A percentile compares a stretch with the other conserved stretches of the same genome.
Evolutionary conservation across 306 rosid species (phyloP).

Genomic region (Ormosia semicastrata): DNA sequence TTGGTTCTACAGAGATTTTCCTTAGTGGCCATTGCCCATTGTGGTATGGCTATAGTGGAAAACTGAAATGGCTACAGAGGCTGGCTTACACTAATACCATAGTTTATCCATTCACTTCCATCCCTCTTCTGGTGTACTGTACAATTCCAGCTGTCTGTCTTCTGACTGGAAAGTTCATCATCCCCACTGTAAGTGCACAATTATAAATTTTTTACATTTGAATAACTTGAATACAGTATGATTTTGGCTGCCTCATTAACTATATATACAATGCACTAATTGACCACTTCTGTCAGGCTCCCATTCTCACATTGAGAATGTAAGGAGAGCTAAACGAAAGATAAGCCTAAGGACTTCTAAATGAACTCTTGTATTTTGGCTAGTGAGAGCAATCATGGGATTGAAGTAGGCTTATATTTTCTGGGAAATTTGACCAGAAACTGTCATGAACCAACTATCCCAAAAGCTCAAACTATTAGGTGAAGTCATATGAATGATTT

Average conservation of each 20-base stretch:
- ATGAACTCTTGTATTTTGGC: background rate
- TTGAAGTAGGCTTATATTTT: background rate
- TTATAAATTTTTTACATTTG: background rate
- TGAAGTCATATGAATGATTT: too few species aligned
- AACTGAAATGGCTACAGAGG: conserved; percentile 83
- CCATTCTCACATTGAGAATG: background rate
- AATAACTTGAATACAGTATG: conserved; percentile 2
- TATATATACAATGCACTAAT: background rate
- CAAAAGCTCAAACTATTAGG: too few species aligned
- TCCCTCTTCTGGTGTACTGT: conserved; percentile 82
- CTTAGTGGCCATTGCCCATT: conserved; percentile 88
- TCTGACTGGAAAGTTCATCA: conserved; percentile 89
- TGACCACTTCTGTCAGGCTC: background rate
- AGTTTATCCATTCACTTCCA: conserved; percentile 87
- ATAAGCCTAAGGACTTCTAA: background rate
- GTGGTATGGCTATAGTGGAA: conserved; percentile 94
- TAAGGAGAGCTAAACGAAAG: background rate
- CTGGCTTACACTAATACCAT: conserved; percentile 71
- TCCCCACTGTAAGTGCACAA: conserved; percentile 76
- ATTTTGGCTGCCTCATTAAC: background rate
- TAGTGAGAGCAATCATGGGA: background rate
- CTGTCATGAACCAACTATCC: too few species aligned
- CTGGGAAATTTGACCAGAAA: background rate
- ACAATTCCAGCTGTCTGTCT: conserved; percentile 90
- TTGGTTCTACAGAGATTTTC: conserved; percentile 86